Evolutionary conservation across 768 basidiomycete species (phyloP), one percentile per base, ranked within the genome.

Genomic region (Boletus rex-veris): DNA sequence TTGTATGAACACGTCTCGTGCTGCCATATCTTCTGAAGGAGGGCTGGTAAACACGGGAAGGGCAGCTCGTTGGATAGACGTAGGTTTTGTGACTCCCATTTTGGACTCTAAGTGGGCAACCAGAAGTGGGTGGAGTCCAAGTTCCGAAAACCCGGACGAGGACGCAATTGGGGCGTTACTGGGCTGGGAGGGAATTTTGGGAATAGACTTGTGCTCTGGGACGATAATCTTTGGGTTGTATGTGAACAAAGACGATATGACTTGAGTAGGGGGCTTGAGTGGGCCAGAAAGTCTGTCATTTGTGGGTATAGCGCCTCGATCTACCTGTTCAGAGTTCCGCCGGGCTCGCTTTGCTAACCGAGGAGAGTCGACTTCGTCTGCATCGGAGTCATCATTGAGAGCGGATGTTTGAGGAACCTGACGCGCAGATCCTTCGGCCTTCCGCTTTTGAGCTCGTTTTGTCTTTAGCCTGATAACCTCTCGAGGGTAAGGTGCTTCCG

Each of bases 161-260:
- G 86, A 84, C 19, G 73, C 67, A 9, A 92, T 74, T 4, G 91
- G 92, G 0, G 92, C 92, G 77, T 95, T 95, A 58, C 90, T 93
- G 0, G 92, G 90, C 42, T 73, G 70, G 10, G 72, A 63, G 12
- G 68, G 58, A 1, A 58, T 18, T 58, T 71, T 74, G 4, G 55
- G 49, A 10, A 57, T 47, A 15, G 66, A 37, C 8, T 60, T 52
- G 43, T 61, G 61, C 21, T 62, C 65, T 15, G 79, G 79, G 0
- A 61, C 58, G n/a, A 82, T 78, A 21, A 88, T 67, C 66, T 81
- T 82, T 2, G 90, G 90, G 60, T 93, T 92, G 57, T 81, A 89
- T 3, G 90, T 83, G 74, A 96, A 96, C 8, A 96, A 77, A 9
- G 92, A 94, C 0, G 94, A 97, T 57, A 96, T 91, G 54, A 94